These are phyloP conservation scores for Xerocomellus dryophilus DNA, from an alignment of 768 basidiomycete species.

Conservation along the genomic window DNA sequence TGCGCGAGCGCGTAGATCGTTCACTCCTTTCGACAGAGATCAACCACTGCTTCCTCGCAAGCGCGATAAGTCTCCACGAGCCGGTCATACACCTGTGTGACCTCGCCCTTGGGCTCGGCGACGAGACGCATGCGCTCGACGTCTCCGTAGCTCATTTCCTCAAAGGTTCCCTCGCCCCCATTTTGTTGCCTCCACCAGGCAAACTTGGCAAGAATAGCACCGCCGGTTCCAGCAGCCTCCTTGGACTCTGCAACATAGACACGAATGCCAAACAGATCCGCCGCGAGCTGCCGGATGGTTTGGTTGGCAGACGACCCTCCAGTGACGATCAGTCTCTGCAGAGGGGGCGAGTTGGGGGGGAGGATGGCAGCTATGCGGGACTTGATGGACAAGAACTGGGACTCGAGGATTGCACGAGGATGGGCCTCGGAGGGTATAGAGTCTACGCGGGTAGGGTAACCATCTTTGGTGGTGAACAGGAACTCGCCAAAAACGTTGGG, in stretches of 20 bases:
- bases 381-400: conserved; percentile 11
- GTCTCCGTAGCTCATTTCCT: conserved; percentile 2
- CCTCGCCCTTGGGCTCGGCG: conserved; percentile 1
- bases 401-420: conserved; percentile 8
- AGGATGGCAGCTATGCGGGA: conserved; percentile 9
- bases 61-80: conserved; percentile 5
- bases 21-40: background rate
- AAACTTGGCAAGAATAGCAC: conserved; percentile 8
- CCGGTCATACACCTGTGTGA: background rate
- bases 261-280: conserved; percentile 3
- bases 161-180: background rate
- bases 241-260: conserved; percentile 8
- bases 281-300: conserved; percentile 7
- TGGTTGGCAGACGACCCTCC: conserved; percentile 10
- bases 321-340: conserved; percentile 4
- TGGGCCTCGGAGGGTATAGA: conserved; percentile 2
- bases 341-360: conserved; percentile 2
- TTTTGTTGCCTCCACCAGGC: conserved; percentile 8
- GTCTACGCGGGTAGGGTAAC: background rate
- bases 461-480: background rate
- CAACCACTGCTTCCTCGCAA: conserved; percentile 3
- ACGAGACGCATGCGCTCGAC: conserved; percentile 6
- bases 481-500: conserved; percentile 6
- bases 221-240: conserved; percentile 5
- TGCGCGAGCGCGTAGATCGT: background rate